Evolutionary conservation across 177 flowering plant genomes (phyloP), one percentile per base, ranked within the genome.

Genomic region (Vitis hybrid): DNA sequence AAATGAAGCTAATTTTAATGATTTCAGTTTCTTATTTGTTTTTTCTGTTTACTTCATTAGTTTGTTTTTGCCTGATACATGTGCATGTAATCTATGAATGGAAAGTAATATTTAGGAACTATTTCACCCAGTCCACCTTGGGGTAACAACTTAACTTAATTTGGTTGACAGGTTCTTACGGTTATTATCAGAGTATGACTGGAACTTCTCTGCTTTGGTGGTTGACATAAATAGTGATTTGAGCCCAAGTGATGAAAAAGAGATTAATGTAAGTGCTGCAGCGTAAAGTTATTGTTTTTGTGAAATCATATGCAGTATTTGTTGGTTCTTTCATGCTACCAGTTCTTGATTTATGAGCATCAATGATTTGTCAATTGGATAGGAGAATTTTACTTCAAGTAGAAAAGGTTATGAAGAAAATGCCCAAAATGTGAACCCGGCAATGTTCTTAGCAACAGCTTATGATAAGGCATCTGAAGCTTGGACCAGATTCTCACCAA

Each of bases 381-480:
- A 95, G 99, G 95, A 90, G 54, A 88, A 86, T 66, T 92, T 95
- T 61, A 71, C 71, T 69, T 64, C 59, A 22, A 88, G 82, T 75
- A 85, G 97, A 85, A 89, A 90, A 70, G 70, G 69, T 17, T 71
- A 69, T 67, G 89, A 88, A 73, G 82, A 76, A 71, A 81, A 78
- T 65, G 11, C 22, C 1, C 79, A 80, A 70, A 78, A 71, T 72
- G 68, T 73, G 63, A 75, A 54, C 9, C 78, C 92, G 20, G 89
- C 95, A 51, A 90, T 95, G 92, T 95, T 87, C 79, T 76, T 95
- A 83, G 97, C 94, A n/a, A 88, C 99, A 24, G 64, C 86, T 71
- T 95, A 92, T 82, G 98, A 95, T 82, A 95, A 84, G 82, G 80
- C 78, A 76, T 95, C 99, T 71, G 92, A 90, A 78, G 97, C 97